Percentiles rank a stretch among this genome's conserved stretches.
Evolutionary conservation across 148 eudicot species (phyloP).

Genomic region (Linanthus parryae): DNA sequence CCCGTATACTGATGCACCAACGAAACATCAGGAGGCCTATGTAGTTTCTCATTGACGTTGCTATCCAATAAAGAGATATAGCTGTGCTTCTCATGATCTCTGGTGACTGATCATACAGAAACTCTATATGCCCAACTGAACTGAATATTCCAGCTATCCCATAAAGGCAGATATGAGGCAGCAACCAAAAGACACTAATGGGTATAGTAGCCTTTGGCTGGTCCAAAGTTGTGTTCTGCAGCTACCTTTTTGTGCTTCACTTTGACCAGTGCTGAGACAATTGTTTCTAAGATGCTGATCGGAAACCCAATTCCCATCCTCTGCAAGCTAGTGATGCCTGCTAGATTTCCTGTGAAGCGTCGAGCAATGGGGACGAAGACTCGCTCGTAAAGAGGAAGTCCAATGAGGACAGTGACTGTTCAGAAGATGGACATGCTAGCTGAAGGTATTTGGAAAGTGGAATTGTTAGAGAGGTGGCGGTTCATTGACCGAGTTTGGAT

Average conservation of each 20-base stretch:
- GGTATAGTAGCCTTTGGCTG: slow-evolving; percentile 26
- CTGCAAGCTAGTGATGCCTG: slow-evolving; percentile 46
- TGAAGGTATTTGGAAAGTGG: slow-evolving; percentile 48
- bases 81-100: slow-evolving; percentile 59
- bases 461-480: slow-evolving; percentile 38
- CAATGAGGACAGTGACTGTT: slow-evolving; percentile 20
- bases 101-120: slow-evolving; percentile 51
- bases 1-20: too few species aligned
- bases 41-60: too few species aligned
- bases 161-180: slow-evolving; percentile 39
- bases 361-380: slow-evolving; percentile 43
- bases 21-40: too few species aligned
- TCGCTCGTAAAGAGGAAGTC: slow-evolving; percentile 41
- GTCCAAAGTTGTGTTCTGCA: slow-evolving; percentile 28
- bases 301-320: slow-evolving; percentile 50
- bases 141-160: slow-evolving; percentile 45
- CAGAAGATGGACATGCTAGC: slow-evolving; percentile 40
- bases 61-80: slow-evolving; percentile 33
- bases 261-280: slow-evolving; percentile 37
- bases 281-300: slow-evolving; percentile 34
- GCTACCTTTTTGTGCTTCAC: slow-evolving; percentile 42
- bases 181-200: slow-evolving; percentile 54
- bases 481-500: slow-evolving; percentile 49
- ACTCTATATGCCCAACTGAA: slow-evolving; percentile 44
- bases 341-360: slow-evolving; percentile 32